These are phyloP conservation scores for Exophiala aquamarina DNA, from an alignment of 2,329 filamentous ascomycete genomes.

Conservation along the genomic window DNA sequence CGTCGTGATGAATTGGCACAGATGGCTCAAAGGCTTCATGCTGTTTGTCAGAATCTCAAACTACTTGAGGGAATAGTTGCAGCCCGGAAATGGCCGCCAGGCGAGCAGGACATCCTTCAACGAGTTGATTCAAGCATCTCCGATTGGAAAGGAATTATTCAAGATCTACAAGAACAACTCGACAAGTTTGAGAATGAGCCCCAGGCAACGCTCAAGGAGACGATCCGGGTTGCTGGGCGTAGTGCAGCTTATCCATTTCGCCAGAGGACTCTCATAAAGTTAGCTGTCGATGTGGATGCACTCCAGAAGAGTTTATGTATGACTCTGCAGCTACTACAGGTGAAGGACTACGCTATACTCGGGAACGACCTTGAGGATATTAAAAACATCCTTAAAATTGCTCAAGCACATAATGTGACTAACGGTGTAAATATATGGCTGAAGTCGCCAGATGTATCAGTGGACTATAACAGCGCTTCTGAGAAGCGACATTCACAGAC, in stretches of 20 bases:
- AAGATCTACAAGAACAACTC: too few relatives aligned
- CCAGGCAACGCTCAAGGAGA: too few relatives aligned
- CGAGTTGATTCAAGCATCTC: too few relatives aligned
- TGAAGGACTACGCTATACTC: slow-evolving; percentile 26
- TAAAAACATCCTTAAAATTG: slow-evolving; percentile 29
- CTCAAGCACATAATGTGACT: slow-evolving; percentile 30
- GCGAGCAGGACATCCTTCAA: too few relatives aligned
- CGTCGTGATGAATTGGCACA: too few relatives aligned
- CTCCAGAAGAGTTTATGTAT: slow-evolving; percentile 33
- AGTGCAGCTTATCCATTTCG: slow-evolving; percentile 34
- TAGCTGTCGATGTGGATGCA: slow-evolving; percentile 38
- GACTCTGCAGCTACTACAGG: slow-evolving; percentile 35
- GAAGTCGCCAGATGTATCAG: slow-evolving; percentile 36
- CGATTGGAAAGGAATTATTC: too few relatives aligned
- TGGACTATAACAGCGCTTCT: slow-evolving; percentile 34
- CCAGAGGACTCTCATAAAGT: slow-evolving; percentile 39
- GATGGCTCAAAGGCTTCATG: too few relatives aligned
- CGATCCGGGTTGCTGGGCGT: slow-evolving; percentile 13
- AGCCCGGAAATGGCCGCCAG: too few relatives aligned
- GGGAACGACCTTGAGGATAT: slow-evolving; percentile 32
- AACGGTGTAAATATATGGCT: slow-evolving; percentile 33
- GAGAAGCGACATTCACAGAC: slow-evolving; percentile 35
- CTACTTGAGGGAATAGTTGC: too few relatives aligned
- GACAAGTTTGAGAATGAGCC: too few relatives aligned
- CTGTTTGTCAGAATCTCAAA: too few relatives aligned